A percentile compares a stretch with the other conserved stretches of the same genome.
phyloP scores from a whole-genome alignment of 2,329 filamentous ascomycete species.

The Blumeriella jaapii region DNA sequence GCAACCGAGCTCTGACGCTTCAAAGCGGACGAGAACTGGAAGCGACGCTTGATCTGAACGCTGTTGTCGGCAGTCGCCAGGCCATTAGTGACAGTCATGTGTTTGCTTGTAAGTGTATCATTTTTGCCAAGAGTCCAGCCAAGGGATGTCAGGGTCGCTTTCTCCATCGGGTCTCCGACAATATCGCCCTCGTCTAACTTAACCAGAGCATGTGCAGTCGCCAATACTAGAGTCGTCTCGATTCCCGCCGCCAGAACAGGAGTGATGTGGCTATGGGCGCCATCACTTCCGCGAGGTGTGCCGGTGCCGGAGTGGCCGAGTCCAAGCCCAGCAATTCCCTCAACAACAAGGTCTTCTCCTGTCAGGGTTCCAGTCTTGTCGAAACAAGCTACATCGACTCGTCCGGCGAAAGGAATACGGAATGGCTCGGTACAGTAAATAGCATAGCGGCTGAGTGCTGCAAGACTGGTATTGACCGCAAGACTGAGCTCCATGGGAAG shows the following conservation, averaged over 20 bases:
- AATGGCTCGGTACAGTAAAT: constrained; percentile 99
- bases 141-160: constrained; percentile 79
- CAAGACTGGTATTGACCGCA: constrained; percentile 94
- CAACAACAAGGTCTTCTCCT: constrained; percentile 91
- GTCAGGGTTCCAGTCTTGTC: constrained; percentile 97
- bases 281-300: constrained; percentile 59
- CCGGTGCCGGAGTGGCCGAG: constrained; percentile 56
- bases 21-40: constrained; percentile 94
- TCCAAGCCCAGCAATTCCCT: constrained; percentile 84
- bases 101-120: constrained; percentile 66
- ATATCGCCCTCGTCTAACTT: constrained; percentile 95
- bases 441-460: constrained; percentile 84
- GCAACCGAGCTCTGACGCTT: constrained; percentile 95
- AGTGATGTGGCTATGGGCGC: constrained; percentile 70
- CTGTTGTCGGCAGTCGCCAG: constrained; percentile 49
- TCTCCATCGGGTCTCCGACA: constrained; percentile 98
- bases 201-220: constrained; percentile 88
- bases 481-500: constrained; percentile 95
- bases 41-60: constrained; percentile 90
- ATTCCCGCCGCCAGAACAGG: constrained; percentile 58
- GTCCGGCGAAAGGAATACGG: constrained; percentile 90
- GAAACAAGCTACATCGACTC: constrained; percentile 93
- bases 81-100: constrained; percentile 34
- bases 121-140: constrained; percentile 90
- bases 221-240: constrained; percentile 84